Evolutionary conservation across 108 stramenopile genomes (phyloP).

Genomic region (Skeletonema marinoi): DNA sequence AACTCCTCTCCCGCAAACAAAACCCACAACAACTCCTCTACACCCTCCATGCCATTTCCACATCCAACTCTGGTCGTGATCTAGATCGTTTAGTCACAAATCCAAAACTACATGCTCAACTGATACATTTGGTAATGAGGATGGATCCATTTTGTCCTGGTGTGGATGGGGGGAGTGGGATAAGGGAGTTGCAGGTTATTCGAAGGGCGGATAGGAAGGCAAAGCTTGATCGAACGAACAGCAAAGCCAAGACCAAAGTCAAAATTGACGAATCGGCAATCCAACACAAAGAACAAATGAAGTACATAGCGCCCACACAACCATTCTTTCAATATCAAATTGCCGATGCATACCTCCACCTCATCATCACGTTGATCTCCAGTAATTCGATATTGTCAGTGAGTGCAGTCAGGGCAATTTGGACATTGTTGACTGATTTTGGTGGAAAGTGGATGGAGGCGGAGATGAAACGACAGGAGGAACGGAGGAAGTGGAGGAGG

Average conservation of each 20-base stretch:
- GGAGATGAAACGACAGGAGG: conserved; percentile 9
- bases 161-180: conserved; percentile 10
- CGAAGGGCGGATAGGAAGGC: conserved; percentile 10
- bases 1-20: conserved; percentile 8
- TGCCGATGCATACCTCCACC: conserved; percentile 47
- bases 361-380: conserved; percentile 34
- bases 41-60: conserved; percentile 17
- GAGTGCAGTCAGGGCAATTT: conserved; percentile 30
- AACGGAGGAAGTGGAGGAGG: conserved; percentile 1
- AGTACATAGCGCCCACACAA: conserved; percentile 10
- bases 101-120: conserved; percentile 39
- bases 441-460: conserved; percentile 17
- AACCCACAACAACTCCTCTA: conserved; percentile 16
- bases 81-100: conserved; percentile 12
- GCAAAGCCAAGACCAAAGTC: neutral
- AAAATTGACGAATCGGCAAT: conserved; percentile 33
- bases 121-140: conserved; percentile 40
- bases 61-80: conserved; percentile 31
- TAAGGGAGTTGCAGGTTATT: conserved; percentile 25
- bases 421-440: conserved; percentile 40
- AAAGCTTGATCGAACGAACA: neutral
- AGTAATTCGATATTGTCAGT: conserved; percentile 41
- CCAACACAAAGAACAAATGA: conserved; percentile 19
- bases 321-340: conserved; percentile 43
- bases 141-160: conserved; percentile 44